Percentiles rank a stretch among this genome's conserved stretches.
Evolutionary conservation across 257 asterid genomes (phyloP).

Genomic region (Eustoma russellianum): DNA sequence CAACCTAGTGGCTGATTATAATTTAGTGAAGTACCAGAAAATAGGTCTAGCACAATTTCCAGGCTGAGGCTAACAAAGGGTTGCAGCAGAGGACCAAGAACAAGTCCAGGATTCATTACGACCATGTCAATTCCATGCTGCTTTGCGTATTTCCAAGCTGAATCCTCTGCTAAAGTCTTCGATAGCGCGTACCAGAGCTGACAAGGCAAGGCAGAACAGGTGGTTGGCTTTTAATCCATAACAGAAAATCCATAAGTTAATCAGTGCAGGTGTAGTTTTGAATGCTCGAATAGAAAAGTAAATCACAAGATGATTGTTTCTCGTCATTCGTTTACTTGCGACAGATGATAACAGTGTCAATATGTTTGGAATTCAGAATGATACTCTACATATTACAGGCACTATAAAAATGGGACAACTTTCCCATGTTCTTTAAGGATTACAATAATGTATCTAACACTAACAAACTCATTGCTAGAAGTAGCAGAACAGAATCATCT

Average conservation of each 20-base stretch:
- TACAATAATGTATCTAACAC: too few relatives aligned
- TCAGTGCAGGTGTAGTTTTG: not conserved
- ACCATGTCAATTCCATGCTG: constrained; percentile 46
- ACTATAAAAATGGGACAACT: too few relatives aligned
- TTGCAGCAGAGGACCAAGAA: constrained; percentile 53
- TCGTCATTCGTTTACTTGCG: too few relatives aligned
- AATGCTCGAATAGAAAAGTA: not conserved
- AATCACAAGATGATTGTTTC: too few relatives aligned
- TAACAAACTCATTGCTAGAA: too few relatives aligned
- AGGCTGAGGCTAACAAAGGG: constrained; percentile 10
- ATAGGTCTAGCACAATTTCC: not conserved
- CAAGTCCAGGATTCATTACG: constrained; percentile 45
- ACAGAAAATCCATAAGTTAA: too few relatives aligned
- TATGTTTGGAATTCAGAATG: too few relatives aligned
- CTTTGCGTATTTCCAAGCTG: constrained; percentile 40
- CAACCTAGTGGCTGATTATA: not conserved
- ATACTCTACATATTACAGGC: too few relatives aligned
- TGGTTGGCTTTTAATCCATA: not conserved
- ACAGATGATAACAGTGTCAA: too few relatives aligned
- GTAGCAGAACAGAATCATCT: too few relatives aligned
- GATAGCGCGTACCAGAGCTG: constrained; percentile 44
- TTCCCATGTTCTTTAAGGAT: too few relatives aligned
- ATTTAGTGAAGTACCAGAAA: constrained; percentile 3
- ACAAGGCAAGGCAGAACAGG: not conserved
- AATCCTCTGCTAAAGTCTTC: constrained; percentile 62